Conservation (phyloP, 83 land plant species). For the Picea mariana region DNA sequence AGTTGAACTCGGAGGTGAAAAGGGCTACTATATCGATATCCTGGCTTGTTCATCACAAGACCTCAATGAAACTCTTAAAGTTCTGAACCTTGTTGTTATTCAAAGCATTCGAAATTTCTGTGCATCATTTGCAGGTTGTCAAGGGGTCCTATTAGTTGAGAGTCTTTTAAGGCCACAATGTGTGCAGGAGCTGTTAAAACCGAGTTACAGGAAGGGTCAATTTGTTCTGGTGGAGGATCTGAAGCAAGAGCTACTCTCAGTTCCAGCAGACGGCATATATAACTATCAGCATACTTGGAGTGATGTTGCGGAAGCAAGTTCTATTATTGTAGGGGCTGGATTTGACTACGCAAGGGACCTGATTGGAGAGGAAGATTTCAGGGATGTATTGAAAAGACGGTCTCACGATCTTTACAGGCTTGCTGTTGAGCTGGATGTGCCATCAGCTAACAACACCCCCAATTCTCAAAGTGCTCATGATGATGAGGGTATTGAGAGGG, state of each 20-base stretch:
- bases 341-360: slow-evolving; percentile 69
- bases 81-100: slow-evolving; percentile 58
- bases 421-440: slow-evolving; percentile 51
- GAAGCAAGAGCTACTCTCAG: slow-evolving; percentile 54
- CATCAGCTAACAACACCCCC: slow-evolving; percentile 19
- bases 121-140: slow-evolving; percentile 36
- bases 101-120: slow-evolving; percentile 51
- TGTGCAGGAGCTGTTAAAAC: slow-evolving; percentile 50
- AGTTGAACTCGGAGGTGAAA: slow-evolving; percentile 60
- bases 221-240: slow-evolving; percentile 42
- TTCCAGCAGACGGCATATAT: slow-evolving; percentile 59
- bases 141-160: slow-evolving; percentile 50
- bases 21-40: slow-evolving; percentile 61
- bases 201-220: slow-evolving; percentile 52
- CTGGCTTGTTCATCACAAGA: slow-evolving; percentile 69
- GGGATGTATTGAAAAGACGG: slow-evolving; percentile 66
- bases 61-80: slow-evolving; percentile 42
- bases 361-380: slow-evolving; percentile 72
- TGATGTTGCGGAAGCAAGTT: slow-evolving; percentile 31
- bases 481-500: slow-evolving; percentile 30
- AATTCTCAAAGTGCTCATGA: slow-evolving; percentile 5
- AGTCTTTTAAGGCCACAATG: slow-evolving; percentile 64
- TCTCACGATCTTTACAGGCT: slow-evolving; percentile 61
- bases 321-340: slow-evolving; percentile 26
- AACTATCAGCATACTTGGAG: slow-evolving; percentile 76